A percentile compares a stretch with the other conserved stretches of the same genome.
Conservation (phyloP, 768 basidiomycete genomes). For the Tulasnella sp. region DNA sequence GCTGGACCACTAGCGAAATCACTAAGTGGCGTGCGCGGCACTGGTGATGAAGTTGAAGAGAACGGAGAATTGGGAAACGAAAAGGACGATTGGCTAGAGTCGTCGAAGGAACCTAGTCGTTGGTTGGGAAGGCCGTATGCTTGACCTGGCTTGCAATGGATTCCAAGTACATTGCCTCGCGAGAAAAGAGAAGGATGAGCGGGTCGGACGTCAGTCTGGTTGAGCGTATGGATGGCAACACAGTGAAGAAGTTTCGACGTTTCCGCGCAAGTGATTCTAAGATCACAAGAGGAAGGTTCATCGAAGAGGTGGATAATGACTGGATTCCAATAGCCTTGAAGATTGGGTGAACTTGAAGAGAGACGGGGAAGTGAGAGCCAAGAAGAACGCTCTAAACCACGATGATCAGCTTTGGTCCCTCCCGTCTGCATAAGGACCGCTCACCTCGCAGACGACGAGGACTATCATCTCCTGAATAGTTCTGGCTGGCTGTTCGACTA, state of each 20-base stretch:
- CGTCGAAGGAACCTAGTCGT: slow-evolving; percentile 13
- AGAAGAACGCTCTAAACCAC: not conserved
- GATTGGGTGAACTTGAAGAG: not conserved
- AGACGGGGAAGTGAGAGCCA: not conserved
- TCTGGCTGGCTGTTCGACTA: not conserved
- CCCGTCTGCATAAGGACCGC: not conserved
- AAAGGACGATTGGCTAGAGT: slow-evolving; percentile 8
- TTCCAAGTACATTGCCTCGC: slow-evolving; percentile 59
- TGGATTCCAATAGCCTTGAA: not conserved
- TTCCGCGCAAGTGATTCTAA: not conserved
- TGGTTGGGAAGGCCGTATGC: not conserved
- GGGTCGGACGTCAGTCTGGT: slow-evolving; percentile 69
- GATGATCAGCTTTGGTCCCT: not conserved
- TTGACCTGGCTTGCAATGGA: slow-evolving; percentile 37
- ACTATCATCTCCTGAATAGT: not conserved
- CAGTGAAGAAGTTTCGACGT: slow-evolving; percentile 36
- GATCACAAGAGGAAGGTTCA: not conserved
- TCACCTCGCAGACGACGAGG: not conserved
- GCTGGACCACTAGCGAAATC: slow-evolving; percentile 46
- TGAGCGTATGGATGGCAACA: slow-evolving; percentile 55
- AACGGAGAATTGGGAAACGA: not conserved
- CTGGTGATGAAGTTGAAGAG: not conserved
- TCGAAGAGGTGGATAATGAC: not conserved
- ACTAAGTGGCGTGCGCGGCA: not conserved
- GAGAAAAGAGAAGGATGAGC: slow-evolving; percentile 66